phyloP scores from a whole-genome alignment of 148 eudicot genomes.

The Hydrangea macrophylla region DNA sequence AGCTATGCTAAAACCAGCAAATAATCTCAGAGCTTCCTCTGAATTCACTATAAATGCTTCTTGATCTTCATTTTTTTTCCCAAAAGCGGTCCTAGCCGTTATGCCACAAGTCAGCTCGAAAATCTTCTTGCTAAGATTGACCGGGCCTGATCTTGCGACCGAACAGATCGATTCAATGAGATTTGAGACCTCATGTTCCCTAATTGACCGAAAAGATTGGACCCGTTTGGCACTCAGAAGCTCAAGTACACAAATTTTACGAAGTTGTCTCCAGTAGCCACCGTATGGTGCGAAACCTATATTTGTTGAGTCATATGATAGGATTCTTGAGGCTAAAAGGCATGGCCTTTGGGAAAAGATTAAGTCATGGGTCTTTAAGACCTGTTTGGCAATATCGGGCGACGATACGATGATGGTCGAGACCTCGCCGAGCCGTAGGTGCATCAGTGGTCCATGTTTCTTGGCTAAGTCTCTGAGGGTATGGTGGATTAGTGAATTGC shows the following conservation, averaged over 20 bases:
- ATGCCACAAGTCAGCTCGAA: neutral
- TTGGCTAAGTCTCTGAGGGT: too few species aligned
- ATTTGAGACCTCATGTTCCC: neutral
- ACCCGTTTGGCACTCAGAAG: neutral
- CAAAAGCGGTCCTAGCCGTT: slow-evolving; percentile 19
- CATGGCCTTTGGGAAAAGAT: neutral
- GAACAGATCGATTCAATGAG: neutral
- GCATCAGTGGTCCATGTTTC: too few species aligned
- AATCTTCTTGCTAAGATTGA: neutral
- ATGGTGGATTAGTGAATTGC: too few species aligned
- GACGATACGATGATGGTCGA: too few species aligned
- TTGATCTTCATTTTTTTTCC: slow-evolving; percentile 18
- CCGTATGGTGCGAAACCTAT: neutral
- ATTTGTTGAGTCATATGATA: neutral
- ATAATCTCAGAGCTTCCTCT: neutral
- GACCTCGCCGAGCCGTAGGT: too few species aligned
- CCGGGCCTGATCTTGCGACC: neutral
- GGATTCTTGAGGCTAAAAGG: neutral
- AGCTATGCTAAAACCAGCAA: slow-evolving; percentile 19
- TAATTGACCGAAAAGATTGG: neutral
- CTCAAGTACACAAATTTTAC: neutral
- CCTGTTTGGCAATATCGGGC: too few species aligned
- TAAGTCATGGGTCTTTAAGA: neutral
- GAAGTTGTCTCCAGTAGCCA: neutral
- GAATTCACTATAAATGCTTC: slow-evolving; percentile 1